Evolutionary conservation across 169 alveolate species (phyloP), one percentile per base, ranked within the genome.

Genomic region (Cryptosporidium sp.): DNA sequence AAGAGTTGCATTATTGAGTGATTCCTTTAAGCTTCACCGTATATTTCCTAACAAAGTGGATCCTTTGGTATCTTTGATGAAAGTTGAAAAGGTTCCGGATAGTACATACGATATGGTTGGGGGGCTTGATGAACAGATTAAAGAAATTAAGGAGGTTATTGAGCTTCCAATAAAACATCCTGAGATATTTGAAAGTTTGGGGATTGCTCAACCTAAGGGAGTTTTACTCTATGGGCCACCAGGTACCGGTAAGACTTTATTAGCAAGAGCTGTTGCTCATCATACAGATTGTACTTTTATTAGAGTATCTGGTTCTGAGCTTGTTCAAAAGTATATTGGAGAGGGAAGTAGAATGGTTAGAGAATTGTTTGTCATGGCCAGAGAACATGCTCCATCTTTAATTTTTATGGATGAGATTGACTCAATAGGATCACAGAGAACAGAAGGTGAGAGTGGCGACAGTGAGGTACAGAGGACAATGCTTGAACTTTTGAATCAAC

Each of bases 281-380:
- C 98, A 98, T 70, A 98, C 99, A 16, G 99, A 98, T 91, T 98
- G 99, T 41, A 94, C 98, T 74, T 98, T 98, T 96, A 98, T 98
- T 23, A 93, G 99, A 71, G 99, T 99, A 58, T 97, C 98, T 29
- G 99, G 99, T 23, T 96, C 99, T 58, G 99, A 98, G 87, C 93
- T 98, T 48, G 99, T 98, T 29, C 99, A 98, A 92, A 98, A 98
- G 95, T 98, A 99, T 91, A 99, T 99, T 73, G 99, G 99, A 41
- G 99, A 99, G 92, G 99, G 99, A 21, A 99, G 99, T 0, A 95
- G 99, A 41, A 97, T 98, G 98, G 99, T 99, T 31, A 96, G 99
- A 68, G 99, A 97, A 93, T 93, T 98, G 48, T 98, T 98, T 93
- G 98, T 96, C 23, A 95, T 98, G 99, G 99, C 99, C 21, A 94